phyloP scores from a whole-genome alignment of 164 flowering plant species.

The Stephania yunnanensis region DNA sequence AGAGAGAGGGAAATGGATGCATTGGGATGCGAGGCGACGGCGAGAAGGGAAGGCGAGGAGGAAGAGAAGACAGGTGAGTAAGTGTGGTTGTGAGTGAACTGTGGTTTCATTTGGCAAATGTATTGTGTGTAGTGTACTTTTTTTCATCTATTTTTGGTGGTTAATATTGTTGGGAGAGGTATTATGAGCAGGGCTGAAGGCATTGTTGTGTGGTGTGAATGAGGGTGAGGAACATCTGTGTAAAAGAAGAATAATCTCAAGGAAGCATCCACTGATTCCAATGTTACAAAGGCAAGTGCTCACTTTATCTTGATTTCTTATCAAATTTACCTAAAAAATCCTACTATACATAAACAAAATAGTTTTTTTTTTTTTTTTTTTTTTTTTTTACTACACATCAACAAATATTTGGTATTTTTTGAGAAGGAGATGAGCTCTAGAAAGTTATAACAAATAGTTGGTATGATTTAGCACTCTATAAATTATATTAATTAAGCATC shows the following conservation, averaged over 20 bases:
- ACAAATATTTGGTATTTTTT: no score
- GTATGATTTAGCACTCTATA: no score
- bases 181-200: constrained; percentile 3
- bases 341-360: no score
- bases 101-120: not conserved
- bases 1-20: no score
- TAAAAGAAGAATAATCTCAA: not conserved
- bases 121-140: not conserved
- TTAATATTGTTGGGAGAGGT: not conserved
- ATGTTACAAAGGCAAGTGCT: constrained; percentile 6
- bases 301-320: no score
- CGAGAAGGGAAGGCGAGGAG: not conserved
- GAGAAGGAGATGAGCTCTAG: no score
- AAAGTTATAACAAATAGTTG: no score
- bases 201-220: not conserved
- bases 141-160: not conserved
- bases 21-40: no score
- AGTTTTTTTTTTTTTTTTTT: no score
- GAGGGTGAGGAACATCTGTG: not conserved
- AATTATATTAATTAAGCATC: no score
- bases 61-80: not conserved
- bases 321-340: no score
- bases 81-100: not conserved
- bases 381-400: no score
- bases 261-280: not conserved